Evolutionary conservation across 768 basidiomycete genomes (phyloP), one percentile per base, ranked within the genome.

Genomic region (Leucocoprinus birnbaumii): DNA sequence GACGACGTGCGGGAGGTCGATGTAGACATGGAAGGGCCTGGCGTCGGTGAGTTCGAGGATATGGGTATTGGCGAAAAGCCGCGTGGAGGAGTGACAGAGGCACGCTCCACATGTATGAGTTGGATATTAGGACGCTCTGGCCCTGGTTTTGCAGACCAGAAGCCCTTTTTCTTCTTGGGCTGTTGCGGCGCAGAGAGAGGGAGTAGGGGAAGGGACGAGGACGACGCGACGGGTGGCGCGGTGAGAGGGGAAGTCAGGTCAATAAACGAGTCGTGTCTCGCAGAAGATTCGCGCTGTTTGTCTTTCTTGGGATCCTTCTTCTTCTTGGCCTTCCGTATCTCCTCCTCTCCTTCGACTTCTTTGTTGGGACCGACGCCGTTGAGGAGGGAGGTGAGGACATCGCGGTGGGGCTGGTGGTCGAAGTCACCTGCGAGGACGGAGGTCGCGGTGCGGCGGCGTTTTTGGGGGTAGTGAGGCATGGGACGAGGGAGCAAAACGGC

Each of bases 321-420:
- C 68, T 79, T 85, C 68, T 74, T 79, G 58, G 71, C 78, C 66
- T 78, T 75, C 60, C 78, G 76, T 41, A 72, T 62, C 65, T 82
- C 80, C 58, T 85, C 84, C 26, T 83, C 80, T 54, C 74, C 79
- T 71, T 87, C 86, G 24, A 84, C 79, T 14, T 71, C 77, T 57
- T 80, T 78, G 68, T 89, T 86, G 6, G 80, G 80, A 0, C 78
- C 79, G 26, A 90, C 85, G 48, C 89, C 88, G 63, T 91, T 91
- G 63, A 91, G 73, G 48, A 91, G 68, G 68, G 86, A 88, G 13
- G 90, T 91, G 60, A 92, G 76, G 59, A 87, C 87, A 70, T 91
- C 89, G 66, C 90, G 80, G 35, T 77, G 65, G 0, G 86, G 84
- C 18, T 78, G 78, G 4, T 76, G 66, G 72, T 91, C 90, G 68